Base-by-base conservation (phyloP, 495 filamentous ascomycete species). In the Aspergillus affinis region DNA sequence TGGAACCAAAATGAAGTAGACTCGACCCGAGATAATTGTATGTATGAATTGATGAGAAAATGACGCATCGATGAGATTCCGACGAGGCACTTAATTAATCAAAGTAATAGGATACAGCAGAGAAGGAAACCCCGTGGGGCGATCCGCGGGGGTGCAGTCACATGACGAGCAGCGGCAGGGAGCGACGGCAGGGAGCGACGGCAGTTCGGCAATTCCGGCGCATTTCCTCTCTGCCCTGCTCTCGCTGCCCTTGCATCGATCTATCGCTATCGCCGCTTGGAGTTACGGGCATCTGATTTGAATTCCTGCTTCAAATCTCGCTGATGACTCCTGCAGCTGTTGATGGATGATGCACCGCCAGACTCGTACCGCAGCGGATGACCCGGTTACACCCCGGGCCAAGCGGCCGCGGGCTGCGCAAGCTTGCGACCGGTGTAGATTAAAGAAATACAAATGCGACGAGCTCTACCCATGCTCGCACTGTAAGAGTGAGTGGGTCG, bases 381-480 rank as follows among this genome's bases (percentile, higher is more conserved):
- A 68, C 18, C 51, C 63, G 4, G 51, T 60, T 57, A 62, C 68
- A 26, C 75, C 74, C 55, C 69, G 71, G 44, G 51, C 63, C 17
- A 77, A 76, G 55, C 64, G 75, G 53, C 72, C 75, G 27, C 75
- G 75, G 18, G 75, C 75, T 36, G 71, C 73, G 19, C 72, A 73
- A 51, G 75, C 75, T 7, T 78, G 75, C 64, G 75, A 78, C 41
- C 65, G 75, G 19, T 78, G 75, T 60, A 68, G 75, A 58, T 50
- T 66, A 51, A 78, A 78, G 65, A 78, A 78, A 61, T 78, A 78
- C 58, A 78, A 78, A 64, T 78, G 75, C 64, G 72, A 78, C 48
- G 75, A 78, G 61, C 66, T 66, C 19, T 78, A 74, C 65, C 75
- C 75, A 3, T 76, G 73, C 54, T 64, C 70, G 9, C 72, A 76